Evolutionary conservation across 164 flowering plant genomes (phyloP), one percentile per base, ranked within the genome.

Genomic region (Saururus chinensis): DNA sequence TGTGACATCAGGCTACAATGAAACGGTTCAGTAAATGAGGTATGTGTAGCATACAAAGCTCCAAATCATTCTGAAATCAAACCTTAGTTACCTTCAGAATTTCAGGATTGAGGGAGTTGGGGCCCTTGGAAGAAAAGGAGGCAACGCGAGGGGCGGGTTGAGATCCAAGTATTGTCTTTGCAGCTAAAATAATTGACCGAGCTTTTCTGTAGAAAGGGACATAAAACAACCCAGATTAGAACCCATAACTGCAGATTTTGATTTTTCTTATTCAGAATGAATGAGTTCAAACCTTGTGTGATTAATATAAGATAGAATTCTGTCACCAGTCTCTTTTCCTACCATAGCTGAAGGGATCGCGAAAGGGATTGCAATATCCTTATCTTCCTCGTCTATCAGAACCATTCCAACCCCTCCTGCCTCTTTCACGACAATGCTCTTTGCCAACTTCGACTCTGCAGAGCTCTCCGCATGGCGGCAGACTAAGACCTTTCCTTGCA

Each of bases 401-500:
- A 88, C 71, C 96, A 88, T 85, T 62, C 96, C 96, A 64, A 81
- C 81, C 57, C 88, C 96, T 52, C 96, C 96, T 61, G 86, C 96
- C 45, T 75, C 74, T 79, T 78, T 85, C 51, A 88, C 96, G 42
- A 81, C 78, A 25, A 56, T 35, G 51, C 89, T 80, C 78, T 88
- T 84, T 51, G 66, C 82, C 48, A 79, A 68, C 79, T 81, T 88
- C 20, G 92, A 82, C 60, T 86, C 88, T 16, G 75, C 65, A 56
- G 80, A 76, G 68, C 86, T 75, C 63, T 80, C 96, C 9, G 83
- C 79, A 49, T 85, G 85, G 54, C 60, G 84, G 72, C 96, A 88
- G 20, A 88, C 85, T 64, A 88, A 66, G 57, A 88, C 73, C 68
- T 84, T 85, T 51, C 88, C 96, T 65, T 62, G 72, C 49, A 70